Conservation (phyloP, 805 yeast species). For the Wickerhamiella parazyma region DNA sequence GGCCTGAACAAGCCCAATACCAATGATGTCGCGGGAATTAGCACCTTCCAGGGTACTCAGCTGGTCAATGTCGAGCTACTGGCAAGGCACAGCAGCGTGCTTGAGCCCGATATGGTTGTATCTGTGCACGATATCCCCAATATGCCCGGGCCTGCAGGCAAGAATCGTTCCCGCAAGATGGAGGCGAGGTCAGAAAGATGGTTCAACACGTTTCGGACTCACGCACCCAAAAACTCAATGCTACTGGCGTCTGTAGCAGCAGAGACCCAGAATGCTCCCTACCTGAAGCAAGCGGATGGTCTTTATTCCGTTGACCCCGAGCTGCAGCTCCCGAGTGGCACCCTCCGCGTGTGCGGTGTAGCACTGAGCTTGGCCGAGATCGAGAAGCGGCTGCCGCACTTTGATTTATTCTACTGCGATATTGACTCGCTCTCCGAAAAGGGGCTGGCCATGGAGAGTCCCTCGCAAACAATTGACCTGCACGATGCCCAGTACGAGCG, state of each 20-base stretch:
- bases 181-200: conserved; percentile 24
- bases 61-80: conserved; percentile 20
- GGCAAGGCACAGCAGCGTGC: conserved; percentile 14
- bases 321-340: background rate
- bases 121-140: conserved; percentile 26
- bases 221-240: conserved; percentile 10
- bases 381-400: conserved; percentile 19
- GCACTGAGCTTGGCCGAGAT: conserved; percentile 15
- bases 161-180: conserved; percentile 28
- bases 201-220: conserved; percentile 19
- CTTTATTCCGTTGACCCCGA: conserved; percentile 4
- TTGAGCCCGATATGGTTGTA: conserved; percentile 25
- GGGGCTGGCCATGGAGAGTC: conserved; percentile 27
- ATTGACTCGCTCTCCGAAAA: conserved; percentile 24
- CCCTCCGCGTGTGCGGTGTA: background rate
- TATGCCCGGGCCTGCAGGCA: conserved; percentile 24
- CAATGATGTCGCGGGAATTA: conserved; percentile 22
- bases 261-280: conserved; percentile 15
- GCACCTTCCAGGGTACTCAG: conserved; percentile 28
- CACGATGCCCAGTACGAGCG: conserved; percentile 23
- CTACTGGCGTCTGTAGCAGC: conserved; percentile 26
- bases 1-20: conserved; percentile 25
- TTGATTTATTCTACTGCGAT: conserved; percentile 26
- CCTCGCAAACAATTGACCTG: conserved; percentile 20
- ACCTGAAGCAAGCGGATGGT: conserved; percentile 15